Percentiles rank a stretch among this genome's conserved stretches.
phyloP scores from a whole-genome alignment of 2,329 filamentous ascomycete genomes.

The Alternaria metachromatica region DNA sequence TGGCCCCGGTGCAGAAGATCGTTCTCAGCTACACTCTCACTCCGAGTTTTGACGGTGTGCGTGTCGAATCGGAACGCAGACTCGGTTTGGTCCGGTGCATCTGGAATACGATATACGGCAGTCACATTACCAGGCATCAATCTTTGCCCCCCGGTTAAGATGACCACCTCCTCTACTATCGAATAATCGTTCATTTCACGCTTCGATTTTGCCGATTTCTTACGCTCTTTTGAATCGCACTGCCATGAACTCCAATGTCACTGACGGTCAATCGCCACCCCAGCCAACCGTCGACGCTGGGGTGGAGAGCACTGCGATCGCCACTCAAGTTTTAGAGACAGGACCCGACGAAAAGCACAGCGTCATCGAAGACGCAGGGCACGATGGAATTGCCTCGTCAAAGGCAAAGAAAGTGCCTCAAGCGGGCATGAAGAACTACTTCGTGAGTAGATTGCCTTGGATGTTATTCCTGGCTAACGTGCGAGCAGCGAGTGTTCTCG shows the following conservation, averaged over 20 bases:
- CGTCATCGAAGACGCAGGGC: conserved; percentile 7
- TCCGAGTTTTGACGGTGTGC: background rate
- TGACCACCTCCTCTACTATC: background rate
- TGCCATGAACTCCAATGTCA: background rate
- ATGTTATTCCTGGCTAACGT: background rate
- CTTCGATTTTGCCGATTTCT: background rate
- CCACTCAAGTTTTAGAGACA: conserved; percentile 3
- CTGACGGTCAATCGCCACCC: background rate
- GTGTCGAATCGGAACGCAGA: background rate
- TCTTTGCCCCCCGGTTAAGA: conserved; percentile 2
- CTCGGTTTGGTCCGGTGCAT: background rate
- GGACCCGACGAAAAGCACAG: background rate
- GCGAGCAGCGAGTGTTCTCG: conserved; percentile 38
- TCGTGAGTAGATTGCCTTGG: conserved; percentile 28
- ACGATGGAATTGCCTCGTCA: background rate
- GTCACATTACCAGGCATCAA: conserved; percentile 13
- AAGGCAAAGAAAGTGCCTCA: conserved; percentile 27
- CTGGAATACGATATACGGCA: background rate
- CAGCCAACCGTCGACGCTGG: conserved; percentile 5
- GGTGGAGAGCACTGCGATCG: conserved; percentile 4
- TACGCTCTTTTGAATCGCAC: background rate
- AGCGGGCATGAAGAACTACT: conserved; percentile 39
- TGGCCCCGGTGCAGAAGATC: background rate
- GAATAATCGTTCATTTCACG: background rate
- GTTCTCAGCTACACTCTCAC: background rate